Conservation (phyloP, 805 yeast species). For the Saturnispora serradocipensis region DNA sequence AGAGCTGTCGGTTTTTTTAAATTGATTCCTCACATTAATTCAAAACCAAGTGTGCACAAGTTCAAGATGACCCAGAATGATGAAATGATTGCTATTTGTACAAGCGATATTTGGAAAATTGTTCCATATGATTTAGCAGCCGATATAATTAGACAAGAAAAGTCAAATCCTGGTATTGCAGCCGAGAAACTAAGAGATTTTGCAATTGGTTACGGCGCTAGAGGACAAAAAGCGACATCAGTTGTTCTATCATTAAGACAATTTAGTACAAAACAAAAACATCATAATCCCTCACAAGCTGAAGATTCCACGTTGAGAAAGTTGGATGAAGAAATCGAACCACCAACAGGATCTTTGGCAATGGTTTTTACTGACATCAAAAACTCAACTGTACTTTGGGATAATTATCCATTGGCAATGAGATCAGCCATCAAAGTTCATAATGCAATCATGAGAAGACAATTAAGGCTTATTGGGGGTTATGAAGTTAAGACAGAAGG, state of each 20-base stretch:
- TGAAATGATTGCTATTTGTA: conserved; percentile 78
- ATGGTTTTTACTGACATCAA: conserved; percentile 97
- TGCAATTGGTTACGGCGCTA: conserved; percentile 86
- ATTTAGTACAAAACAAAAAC: conserved; percentile 29
- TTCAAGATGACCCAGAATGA: conserved; percentile 56
- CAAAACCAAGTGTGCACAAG: conserved; percentile 73
- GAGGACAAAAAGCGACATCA: conserved; percentile 62
- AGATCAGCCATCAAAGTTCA: conserved; percentile 93
- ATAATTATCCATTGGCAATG: conserved; percentile 86
- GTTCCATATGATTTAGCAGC: conserved; percentile 80
- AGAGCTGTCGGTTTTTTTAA: conserved; percentile 89
- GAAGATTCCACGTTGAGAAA: conserved; percentile 77
- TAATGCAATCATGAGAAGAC: conserved; percentile 89
- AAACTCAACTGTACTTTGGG: conserved; percentile 91
- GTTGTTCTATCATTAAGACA: conserved; percentile 67
- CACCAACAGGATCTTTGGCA: conserved; percentile 91
- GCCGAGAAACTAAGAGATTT: conserved; percentile 91
- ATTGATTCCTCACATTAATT: conserved; percentile 76
- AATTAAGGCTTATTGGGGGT: conserved; percentile 86
- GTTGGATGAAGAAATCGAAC: conserved; percentile 81
- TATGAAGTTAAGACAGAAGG: conserved; percentile 99
- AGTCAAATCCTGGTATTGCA: conserved; percentile 77
- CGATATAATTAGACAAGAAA: conserved; percentile 77
- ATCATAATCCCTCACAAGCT: conserved; percentile 36
- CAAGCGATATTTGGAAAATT: conserved; percentile 77